Percentiles rank a stretch among this genome's conserved stretches.
phyloP scores from a whole-genome alignment of 2,329 filamentous ascomycete species.

The Beauveria australis region DNA sequence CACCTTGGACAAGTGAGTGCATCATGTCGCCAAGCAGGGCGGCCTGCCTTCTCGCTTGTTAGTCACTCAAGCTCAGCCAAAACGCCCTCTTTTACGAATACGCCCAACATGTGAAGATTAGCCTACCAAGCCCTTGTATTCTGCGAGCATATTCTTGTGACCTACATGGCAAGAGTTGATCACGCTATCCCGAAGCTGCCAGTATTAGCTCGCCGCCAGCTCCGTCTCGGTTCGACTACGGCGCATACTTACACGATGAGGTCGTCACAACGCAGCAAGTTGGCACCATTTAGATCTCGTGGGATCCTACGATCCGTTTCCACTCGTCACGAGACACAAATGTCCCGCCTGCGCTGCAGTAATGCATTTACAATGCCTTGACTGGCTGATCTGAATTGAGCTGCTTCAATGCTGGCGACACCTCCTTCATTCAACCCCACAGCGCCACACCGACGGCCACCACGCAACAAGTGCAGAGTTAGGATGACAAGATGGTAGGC shows the following conservation, averaged over 20 bases:
- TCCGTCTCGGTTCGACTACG: no score
- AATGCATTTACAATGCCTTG: neutral
- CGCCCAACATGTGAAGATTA: neutral
- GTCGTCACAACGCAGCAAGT: no score
- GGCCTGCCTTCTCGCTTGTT: neutral
- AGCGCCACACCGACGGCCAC: conserved; percentile 6
- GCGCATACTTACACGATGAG: no score
- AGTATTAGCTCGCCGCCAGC: neutral
- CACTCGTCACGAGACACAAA: neutral
- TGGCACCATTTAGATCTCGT: neutral
- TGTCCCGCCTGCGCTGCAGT: neutral
- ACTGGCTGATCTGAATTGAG: neutral
- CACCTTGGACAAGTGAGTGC: no score
- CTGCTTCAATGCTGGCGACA: neutral
- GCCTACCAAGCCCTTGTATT: neutral
- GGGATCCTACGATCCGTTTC: neutral
- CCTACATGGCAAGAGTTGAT: neutral
- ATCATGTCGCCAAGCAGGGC: no score
- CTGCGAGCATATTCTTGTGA: neutral
- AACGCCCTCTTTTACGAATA: neutral
- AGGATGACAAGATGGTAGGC: no score
- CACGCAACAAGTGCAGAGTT: neutral
- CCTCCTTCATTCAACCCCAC: neutral
- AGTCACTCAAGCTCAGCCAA: neutral
- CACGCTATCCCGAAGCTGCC: neutral